phyloP scores from a whole-genome alignment of 2,329 filamentous ascomycete species.

The Nigrospora oryzae region DNA sequence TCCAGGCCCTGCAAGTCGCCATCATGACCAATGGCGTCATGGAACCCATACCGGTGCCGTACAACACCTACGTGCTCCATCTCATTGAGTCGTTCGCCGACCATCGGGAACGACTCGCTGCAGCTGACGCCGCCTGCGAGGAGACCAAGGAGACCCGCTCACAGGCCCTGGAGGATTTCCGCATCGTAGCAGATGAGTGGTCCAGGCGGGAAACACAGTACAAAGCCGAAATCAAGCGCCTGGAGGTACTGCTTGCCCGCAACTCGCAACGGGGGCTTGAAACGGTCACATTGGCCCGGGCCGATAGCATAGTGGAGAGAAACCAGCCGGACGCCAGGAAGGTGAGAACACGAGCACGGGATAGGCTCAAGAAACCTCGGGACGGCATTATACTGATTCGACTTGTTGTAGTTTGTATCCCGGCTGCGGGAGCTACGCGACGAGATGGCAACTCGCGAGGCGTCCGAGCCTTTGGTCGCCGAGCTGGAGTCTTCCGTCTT shows the following conservation, averaged over 20 bases:
- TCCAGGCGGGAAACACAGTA: constrained; percentile 26
- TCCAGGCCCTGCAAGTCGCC: constrained; percentile 30
- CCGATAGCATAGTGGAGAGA: constrained; percentile 31
- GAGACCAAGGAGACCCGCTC: constrained; percentile 20
- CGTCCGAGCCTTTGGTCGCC: background rate
- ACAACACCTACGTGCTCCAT: constrained; percentile 32
- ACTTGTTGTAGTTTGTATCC: constrained; percentile 7
- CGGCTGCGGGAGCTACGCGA: constrained; percentile 17
- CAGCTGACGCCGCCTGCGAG: constrained; percentile 13
- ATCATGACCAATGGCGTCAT: constrained; percentile 28
- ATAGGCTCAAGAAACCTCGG: too few relatives aligned
- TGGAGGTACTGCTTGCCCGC: constrained; percentile 26
- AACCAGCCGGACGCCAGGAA: constrained; percentile 17
- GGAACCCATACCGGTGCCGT: constrained; percentile 27
- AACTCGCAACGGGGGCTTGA: constrained; percentile 29
- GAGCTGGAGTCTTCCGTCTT: constrained; percentile 1
- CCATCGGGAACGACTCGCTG: constrained; percentile 18
- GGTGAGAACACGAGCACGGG: constrained; percentile 7
- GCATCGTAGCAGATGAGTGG: constrained; percentile 27
- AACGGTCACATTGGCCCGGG: constrained; percentile 33
- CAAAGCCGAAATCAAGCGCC: constrained; percentile 27
- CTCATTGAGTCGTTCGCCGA: constrained; percentile 28
- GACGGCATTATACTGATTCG: too few relatives aligned
- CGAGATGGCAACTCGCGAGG: background rate
- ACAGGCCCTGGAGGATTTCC: constrained; percentile 24